Percentiles rank a stretch among this genome's conserved stretches.
Evolutionary conservation across 129 eudicot species (phyloP).

Genomic region (Saposhnikovia divaricata): DNA sequence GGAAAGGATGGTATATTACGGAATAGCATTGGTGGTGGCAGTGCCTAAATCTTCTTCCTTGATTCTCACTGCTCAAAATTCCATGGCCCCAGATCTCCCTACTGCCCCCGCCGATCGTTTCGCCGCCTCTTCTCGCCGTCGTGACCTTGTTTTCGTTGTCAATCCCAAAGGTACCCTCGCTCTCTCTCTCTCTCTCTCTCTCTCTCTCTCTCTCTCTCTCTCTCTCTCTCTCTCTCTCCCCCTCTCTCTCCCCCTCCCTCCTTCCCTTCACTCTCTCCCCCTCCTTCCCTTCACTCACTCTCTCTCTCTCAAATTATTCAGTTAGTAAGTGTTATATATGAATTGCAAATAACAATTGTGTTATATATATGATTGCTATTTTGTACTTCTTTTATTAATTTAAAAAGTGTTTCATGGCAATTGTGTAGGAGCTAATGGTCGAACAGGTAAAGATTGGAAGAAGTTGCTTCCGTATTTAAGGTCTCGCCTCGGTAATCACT

Average conservation of each 20-base stretch:
- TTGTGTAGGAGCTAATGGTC: conserved; percentile 83
- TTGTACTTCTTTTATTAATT: background rate
- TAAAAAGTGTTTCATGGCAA: background rate
- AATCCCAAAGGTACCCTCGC: conserved; percentile 59
- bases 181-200: background rate
- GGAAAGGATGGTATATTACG: conserved; percentile 23
- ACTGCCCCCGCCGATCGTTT: conserved; percentile 22
- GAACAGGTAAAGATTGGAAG: conserved; percentile 92
- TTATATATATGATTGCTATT: background rate
- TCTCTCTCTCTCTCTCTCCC: background rate
- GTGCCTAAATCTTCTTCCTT: conserved; percentile 70
- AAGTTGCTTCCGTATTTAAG: conserved; percentile 72
- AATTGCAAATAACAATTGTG: background rate
- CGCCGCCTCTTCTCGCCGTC: conserved; percentile 48
- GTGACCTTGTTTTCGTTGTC: conserved; percentile 90
- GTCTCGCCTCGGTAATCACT: conserved; percentile 77
- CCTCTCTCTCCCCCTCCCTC: background rate
- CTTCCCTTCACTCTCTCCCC: background rate
- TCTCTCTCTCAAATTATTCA: background rate
- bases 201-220: background rate
- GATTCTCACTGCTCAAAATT: conserved; percentile 32
- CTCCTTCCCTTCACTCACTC: background rate
- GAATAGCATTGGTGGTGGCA: conserved; percentile 29
- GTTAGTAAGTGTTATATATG: background rate
- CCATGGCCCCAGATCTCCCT: conserved; percentile 48